Base-by-base conservation (phyloP, 345 rosid genomes). In the Hibiscus mutabilis region DNA sequence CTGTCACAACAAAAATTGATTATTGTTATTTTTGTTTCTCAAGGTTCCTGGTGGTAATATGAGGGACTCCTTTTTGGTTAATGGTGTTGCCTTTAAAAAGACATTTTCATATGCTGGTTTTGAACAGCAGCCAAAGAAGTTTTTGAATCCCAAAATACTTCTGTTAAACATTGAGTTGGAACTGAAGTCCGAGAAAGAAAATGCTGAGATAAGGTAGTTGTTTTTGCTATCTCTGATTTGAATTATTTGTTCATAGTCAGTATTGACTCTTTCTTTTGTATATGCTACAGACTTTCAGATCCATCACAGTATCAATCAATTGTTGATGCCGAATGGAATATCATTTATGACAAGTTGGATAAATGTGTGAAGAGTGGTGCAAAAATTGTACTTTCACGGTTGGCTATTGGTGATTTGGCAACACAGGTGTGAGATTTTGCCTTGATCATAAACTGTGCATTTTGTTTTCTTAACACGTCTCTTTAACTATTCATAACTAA, bases 311-410 rank as follows among this genome's bases (percentile, higher is more conserved):
- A 96, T 74, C 99, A 96, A 77, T 96, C 99, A 71, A 96, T 96
- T 78, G 99, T 96, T 79, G 99, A 96, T 84, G 99, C 99, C 13
- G 99, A 96, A 72, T 96, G 99, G 99, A 96, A 92, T 86, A 96
- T 96, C 70, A 96, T 96, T 68, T 96, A 96, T 78, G 97, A 96
- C 82, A 96, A 96, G 82, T 76, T 96, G 83, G 99, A 92, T 80
- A 93, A 92, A 84, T 96, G 99, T 66, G 95, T 85, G 6, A 82
- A 89, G 51, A 86, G 93, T 84, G 99, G 97, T 70, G 98, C 98
- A 35, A 91, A 89, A 85, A 88, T 96, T 71, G 97, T 96, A 71
- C 98, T 96, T 72, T 96, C 99, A 60, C 89, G 99, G 25, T 80
- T 96, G 78, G 99, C 98, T 72, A 93, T 96, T 77, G 99, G 99